These are phyloP conservation scores for Paecilomyces fulvus DNA, from an alignment of 2,329 filamentous ascomycete species.

Conservation along the genomic window DNA sequence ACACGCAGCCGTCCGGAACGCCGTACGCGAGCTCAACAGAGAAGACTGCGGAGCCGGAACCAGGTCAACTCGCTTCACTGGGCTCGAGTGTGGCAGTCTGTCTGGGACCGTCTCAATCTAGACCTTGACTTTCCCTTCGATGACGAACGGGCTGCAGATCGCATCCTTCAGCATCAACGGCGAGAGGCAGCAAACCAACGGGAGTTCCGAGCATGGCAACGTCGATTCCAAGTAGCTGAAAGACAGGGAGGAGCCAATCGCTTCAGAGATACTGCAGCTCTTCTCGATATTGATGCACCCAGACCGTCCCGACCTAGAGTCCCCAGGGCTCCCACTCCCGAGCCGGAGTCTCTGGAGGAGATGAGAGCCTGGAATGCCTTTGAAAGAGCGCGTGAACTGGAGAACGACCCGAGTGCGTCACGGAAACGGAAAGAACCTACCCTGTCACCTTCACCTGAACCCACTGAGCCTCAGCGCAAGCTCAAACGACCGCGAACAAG, in stretches of 20 bases:
- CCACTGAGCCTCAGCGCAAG: slow-evolving; percentile 66
- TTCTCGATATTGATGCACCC: slow-evolving; percentile 44
- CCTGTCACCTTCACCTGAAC: slow-evolving; percentile 67
- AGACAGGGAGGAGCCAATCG: slow-evolving; percentile 66
- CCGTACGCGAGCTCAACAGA: slow-evolving; percentile 39
- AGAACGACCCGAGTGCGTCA: slow-evolving; percentile 41
- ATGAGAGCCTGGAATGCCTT: slow-evolving; percentile 82
- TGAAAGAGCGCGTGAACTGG: slow-evolving; percentile 69
- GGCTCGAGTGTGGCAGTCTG: slow-evolving; percentile 80
- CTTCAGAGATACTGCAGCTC: slow-evolving; percentile 60
- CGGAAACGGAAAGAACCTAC: slow-evolving; percentile 48
- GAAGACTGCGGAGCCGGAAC: slow-evolving; percentile 30
- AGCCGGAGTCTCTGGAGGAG: slow-evolving; percentile 70
- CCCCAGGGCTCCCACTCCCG: slow-evolving; percentile 37
- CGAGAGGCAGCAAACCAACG: slow-evolving; percentile 44
- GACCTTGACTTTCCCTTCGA: slow-evolving; percentile 83
- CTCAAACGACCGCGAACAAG: slow-evolving; percentile 80
- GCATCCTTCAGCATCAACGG: slow-evolving; percentile 47
- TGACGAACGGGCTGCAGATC: slow-evolving; percentile 53
- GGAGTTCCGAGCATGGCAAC: slow-evolving; percentile 66
- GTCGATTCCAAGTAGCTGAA: slow-evolving; percentile 72
- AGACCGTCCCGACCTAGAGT: slow-evolving; percentile 33
- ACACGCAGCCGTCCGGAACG: slow-evolving; percentile 37
- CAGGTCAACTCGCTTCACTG: slow-evolving; percentile 48
- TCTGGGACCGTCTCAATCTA: slow-evolving; percentile 69